These are phyloP conservation scores for Haplosporangium sp. DNA, from an alignment of 371 early-diverging fungal species.

Conservation along the genomic window DNA sequence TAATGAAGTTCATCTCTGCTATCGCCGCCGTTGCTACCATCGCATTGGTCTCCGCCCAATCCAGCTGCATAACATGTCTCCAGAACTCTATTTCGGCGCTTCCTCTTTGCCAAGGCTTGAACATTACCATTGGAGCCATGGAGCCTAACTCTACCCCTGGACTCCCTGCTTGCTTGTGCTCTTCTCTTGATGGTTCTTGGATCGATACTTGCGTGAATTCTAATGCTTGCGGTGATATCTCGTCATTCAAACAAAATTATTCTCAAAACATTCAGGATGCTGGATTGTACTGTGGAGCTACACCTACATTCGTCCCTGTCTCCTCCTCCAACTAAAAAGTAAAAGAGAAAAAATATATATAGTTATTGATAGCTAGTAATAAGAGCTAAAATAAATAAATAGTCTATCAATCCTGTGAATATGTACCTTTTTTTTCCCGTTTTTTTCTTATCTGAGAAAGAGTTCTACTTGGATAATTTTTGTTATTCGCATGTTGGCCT, in stretches of 20 bases:
- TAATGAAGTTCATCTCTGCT: conserved; percentile 4
- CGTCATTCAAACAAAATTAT: conserved; percentile 24
- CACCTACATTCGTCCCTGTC: conserved; percentile 19
- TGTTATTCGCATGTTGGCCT: too few species aligned
- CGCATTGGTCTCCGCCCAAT: conserved; percentile 18
- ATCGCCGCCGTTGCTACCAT: conserved; percentile 10
- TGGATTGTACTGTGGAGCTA: conserved; percentile 20
- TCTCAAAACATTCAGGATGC: conserved; percentile 8
- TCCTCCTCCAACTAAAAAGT: not conserved
- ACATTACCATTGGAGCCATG: not conserved
- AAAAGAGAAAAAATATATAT: not conserved
- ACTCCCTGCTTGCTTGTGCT: conserved; percentile 39
- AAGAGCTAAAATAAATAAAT: too few species aligned
- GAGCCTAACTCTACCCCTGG: not conserved
- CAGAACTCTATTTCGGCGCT: conserved; percentile 26
- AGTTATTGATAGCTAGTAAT: too few species aligned
- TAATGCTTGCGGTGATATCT: conserved; percentile 25
- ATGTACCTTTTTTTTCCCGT: too few species aligned
- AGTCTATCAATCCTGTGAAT: too few species aligned
- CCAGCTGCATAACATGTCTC: conserved; percentile 25
- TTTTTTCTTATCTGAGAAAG: too few species aligned
- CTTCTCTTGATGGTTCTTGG: conserved; percentile 40
- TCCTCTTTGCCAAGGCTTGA: conserved; percentile 8
- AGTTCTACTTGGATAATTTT: too few species aligned
- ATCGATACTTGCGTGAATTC: conserved; percentile 15